phyloP scores from a whole-genome alignment of 345 rosid species.

The thale cress (Arabidopsis thaliana) region DNA sequence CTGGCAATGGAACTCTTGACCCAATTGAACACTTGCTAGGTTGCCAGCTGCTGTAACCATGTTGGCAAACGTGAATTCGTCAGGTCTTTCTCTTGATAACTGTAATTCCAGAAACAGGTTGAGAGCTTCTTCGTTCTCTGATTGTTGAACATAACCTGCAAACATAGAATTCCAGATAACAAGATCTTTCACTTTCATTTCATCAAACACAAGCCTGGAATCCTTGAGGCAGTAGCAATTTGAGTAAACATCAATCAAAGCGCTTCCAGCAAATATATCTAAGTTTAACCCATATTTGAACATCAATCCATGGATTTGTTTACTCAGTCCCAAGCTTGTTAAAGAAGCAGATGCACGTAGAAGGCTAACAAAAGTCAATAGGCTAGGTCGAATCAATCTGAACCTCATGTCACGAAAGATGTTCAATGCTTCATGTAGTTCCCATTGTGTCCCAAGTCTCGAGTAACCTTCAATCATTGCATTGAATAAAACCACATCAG shows the following conservation, averaged over 20 bases:
- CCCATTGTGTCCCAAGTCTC: constrained; percentile 49
- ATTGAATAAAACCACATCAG: constrained; percentile 65
- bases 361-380: constrained; percentile 78
- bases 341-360: constrained; percentile 66
- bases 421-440: constrained; percentile 57
- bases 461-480: constrained; percentile 86
- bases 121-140: constrained; percentile 69
- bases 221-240: constrained; percentile 58
- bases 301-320: constrained; percentile 72
- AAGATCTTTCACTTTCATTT: constrained; percentile 67
- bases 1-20: constrained; percentile 69
- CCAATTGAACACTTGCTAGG: constrained; percentile 66
- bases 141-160: constrained; percentile 66
- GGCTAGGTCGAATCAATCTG: constrained; percentile 54
- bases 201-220: constrained; percentile 68
- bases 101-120: constrained; percentile 57
- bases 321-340: constrained; percentile 54
- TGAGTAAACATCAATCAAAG: constrained; percentile 71
- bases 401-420: constrained; percentile 66
- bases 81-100: constrained; percentile 56
- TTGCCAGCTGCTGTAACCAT: constrained; percentile 68
- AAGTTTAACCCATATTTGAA: constrained; percentile 58
- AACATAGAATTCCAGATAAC: constrained; percentile 85
- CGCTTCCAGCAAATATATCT: constrained; percentile 61
- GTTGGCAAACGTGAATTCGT: constrained; percentile 67